These are phyloP conservation scores for Globisporangium polare DNA, from an alignment of 352 stramenopile genomes.

Conservation along the genomic window DNA sequence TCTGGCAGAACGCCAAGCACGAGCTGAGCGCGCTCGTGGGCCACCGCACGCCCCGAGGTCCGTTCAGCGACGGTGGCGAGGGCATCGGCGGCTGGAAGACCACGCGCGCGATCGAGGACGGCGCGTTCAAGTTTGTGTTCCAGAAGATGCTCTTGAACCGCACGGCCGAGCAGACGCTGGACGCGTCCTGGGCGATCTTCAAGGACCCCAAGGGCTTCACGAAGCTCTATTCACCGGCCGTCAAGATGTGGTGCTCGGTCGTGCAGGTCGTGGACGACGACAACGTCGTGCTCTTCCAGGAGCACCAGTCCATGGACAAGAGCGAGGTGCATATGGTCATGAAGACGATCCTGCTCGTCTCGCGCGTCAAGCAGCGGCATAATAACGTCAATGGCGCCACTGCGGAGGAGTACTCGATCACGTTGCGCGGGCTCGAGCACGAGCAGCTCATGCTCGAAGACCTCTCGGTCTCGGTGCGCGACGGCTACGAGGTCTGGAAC, in stretches of 20 bases:
- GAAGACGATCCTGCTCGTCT: constrained; percentile 17
- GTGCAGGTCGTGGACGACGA: constrained; percentile 17
- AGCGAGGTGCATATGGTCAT: constrained; percentile 12
- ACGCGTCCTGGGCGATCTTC: constrained; percentile 14
- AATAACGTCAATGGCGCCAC: not conserved
- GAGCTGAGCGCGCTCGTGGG: constrained; percentile 7
- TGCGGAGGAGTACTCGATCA: constrained; percentile 12
- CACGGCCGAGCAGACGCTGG: not conserved
- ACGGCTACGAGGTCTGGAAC: constrained; percentile 20
- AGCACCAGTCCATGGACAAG: constrained; percentile 18
- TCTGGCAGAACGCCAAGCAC: constrained; percentile 13
- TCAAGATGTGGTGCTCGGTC: constrained; percentile 17
- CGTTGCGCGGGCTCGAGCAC: constrained; percentile 12
- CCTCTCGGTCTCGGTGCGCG: constrained; percentile 7
- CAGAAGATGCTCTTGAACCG: constrained; percentile 11
- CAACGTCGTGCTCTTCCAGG: constrained; percentile 21
- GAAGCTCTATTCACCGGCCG: constrained; percentile 12
- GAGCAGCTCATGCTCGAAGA: constrained; percentile 16
- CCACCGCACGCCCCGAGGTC: not conserved
- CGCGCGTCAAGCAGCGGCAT: constrained; percentile 4
- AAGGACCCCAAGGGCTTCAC: constrained; percentile 11
- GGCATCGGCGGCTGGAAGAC: constrained; percentile 15
- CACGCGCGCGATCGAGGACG: constrained; percentile 14
- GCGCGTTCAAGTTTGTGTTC: constrained; percentile 19
- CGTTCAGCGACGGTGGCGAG: not conserved